Evolutionary conservation across 495 filamentous ascomycete genomes (phyloP).

Genomic region (Aspergillus homomorphus): DNA sequence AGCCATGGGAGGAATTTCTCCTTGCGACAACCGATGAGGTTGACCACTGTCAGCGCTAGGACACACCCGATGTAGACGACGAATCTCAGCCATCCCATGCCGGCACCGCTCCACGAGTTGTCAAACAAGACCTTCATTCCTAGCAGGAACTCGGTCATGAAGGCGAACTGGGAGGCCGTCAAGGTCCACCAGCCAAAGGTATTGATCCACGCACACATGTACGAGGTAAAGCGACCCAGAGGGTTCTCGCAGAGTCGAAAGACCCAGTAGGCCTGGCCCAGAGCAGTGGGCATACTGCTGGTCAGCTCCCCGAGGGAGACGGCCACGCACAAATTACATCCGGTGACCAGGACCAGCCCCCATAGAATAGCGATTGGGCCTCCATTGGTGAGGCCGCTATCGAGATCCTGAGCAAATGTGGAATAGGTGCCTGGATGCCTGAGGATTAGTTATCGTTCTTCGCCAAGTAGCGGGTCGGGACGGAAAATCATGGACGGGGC

Average conservation of each 20-base stretch:
- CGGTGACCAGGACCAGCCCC: constrained; percentile 42
- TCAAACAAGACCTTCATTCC: constrained; percentile 47
- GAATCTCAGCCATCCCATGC: constrained; percentile 43
- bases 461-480: background rate
- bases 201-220: constrained; percentile 50
- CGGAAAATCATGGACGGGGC: background rate
- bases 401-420: constrained; percentile 44
- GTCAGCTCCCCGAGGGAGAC: constrained; percentile 45
- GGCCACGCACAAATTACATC: constrained; percentile 45
- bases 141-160: constrained; percentile 47
- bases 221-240: constrained; percentile 37
- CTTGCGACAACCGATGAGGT: constrained; percentile 44
- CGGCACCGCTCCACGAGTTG: constrained; percentile 33
- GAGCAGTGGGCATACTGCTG: constrained; percentile 45
- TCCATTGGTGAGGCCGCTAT: constrained; percentile 43
- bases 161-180: constrained; percentile 43
- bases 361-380: constrained; percentile 46
- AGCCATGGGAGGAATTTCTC: constrained; percentile 44
- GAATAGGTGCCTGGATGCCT: constrained; percentile 35
- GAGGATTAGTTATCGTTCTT: background rate
- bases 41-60: constrained; percentile 37
- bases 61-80: constrained; percentile 43
- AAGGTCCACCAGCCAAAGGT: constrained; percentile 50
- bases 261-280: constrained; percentile 47
- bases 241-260: constrained; percentile 38